Conservation (phyloP, 2,329 filamentous ascomycete species). For the Taxawa tesnikishii region DNA sequence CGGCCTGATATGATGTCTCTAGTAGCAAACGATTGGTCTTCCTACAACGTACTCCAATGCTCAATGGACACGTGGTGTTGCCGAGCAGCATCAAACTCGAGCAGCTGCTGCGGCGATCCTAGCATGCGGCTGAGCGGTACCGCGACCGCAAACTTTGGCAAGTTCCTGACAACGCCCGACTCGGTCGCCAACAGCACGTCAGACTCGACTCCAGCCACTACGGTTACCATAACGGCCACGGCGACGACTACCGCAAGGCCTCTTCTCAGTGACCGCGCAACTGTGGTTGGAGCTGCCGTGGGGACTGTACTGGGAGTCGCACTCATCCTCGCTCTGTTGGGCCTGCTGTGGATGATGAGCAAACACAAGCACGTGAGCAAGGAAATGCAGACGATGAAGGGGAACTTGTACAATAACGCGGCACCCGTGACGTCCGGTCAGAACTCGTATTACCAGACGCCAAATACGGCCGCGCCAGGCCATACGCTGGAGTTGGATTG, state of each 20-base stretch:
- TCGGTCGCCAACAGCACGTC: too few relatives aligned
- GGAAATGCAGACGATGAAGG: too few relatives aligned
- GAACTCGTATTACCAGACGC: too few relatives aligned
- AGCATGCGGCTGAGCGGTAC: neutral
- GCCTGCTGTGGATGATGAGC: constrained; percentile 4
- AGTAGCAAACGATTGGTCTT: constrained; percentile 1
- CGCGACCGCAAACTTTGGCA: constrained; percentile 1
- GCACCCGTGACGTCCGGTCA: too few relatives aligned
- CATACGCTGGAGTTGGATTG: too few relatives aligned
- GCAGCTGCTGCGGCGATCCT: neutral
- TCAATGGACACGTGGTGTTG: constrained; percentile 1
- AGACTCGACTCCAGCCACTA: neutral
- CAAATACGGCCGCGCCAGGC: too few relatives aligned
- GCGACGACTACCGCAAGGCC: constrained; percentile 1
- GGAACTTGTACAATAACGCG: too few relatives aligned
- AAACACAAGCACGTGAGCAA: constrained; percentile 3
- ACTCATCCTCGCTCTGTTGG: constrained; percentile 2
- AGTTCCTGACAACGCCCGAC: constrained; percentile 1
- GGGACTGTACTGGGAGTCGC: constrained; percentile 3
- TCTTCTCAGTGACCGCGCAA: neutral
- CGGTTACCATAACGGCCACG: too few relatives aligned
- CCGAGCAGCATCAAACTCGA: neutral
- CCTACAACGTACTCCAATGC: constrained; percentile 4
- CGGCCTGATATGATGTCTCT: too few relatives aligned
- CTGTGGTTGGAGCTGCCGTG: constrained; percentile 4